Conservation (phyloP, 1,139 yeast genomes). For the Pneumocystis sp. region DNA sequence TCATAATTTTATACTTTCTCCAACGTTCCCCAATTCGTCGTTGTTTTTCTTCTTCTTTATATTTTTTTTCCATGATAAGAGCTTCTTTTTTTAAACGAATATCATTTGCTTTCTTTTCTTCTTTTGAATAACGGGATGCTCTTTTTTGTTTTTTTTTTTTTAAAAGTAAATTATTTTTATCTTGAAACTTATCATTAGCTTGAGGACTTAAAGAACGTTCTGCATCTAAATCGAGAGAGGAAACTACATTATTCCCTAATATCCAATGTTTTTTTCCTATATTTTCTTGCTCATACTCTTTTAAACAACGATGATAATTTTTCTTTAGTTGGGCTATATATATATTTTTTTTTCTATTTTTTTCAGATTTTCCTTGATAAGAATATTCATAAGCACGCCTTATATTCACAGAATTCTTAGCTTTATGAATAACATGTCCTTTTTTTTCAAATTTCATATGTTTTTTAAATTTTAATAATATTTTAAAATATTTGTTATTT, state of each 20-base stretch:
- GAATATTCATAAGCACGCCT: neutral
- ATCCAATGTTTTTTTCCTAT: neutral
- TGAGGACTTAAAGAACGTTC: neutral
- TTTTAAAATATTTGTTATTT: too few relatives aligned
- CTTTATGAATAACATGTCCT: neutral
- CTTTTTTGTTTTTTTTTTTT: neutral
- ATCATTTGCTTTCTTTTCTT: constrained; percentile 8
- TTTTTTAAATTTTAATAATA: too few relatives aligned
- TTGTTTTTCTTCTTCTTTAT: constrained; percentile 5
- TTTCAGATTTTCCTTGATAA: neutral
- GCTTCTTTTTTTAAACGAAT: neutral
- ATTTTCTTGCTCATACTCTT: neutral
- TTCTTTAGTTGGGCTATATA: neutral
- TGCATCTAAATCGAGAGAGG: neutral
- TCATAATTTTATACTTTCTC: constrained; percentile 9
- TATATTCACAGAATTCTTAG: neutral
- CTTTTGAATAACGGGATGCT: constrained; percentile 7
- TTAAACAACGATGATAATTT: neutral
- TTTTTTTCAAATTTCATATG: neutral
- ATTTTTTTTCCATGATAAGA: neutral
- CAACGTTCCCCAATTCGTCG: constrained; percentile 6
- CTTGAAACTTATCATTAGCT: neutral
- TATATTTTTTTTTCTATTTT: neutral
- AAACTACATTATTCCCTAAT: neutral
- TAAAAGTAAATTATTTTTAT: neutral